Base-by-base conservation (phyloP, 2,329 filamentous ascomycete species). In the Colletotrichum echinochloae region DNA sequence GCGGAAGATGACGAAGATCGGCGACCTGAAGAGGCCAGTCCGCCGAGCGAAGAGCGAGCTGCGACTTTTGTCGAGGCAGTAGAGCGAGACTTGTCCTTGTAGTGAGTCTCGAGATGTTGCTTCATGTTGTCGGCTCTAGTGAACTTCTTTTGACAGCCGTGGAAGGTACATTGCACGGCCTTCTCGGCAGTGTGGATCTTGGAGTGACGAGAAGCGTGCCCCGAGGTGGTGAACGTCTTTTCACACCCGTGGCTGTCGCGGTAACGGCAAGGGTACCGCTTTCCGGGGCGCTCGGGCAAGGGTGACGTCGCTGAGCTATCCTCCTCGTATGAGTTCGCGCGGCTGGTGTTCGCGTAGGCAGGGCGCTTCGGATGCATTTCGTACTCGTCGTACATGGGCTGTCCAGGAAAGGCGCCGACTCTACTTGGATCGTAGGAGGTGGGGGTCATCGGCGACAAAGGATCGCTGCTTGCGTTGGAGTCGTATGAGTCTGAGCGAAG, bases 121-220 rank as follows among this genome's bases (percentile, higher is more conserved):
- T 94, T 94, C 92, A 95, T 95, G 84, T 95, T 95, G 84, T 95
- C 92, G 75, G 91, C 90, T 73, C 92, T 91, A 14, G 92, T 94
- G 75, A 95, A 95, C 76, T 92, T 92, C 82, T 94, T 94, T 79
- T 89, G 88, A 83, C 92, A 95, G 70, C 91, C 91, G 0, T 86
- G 82, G 76, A 87, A 92, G 39, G 90, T 86, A 81, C 89, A 91
- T 46, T 86, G 88, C 28, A 94, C 91, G 18, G 90, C 90, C 83
- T 95, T 95, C 81, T 94, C 92, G 59, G 91, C 91, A 1, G 91
- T 94, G 83, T 95, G 93, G 77, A 94, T 94, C 80, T 94, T 94
- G 70, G 92, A 92, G 79, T 95, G 93, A 49, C 93, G 90, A 52
- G 93, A 94, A n/a, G 93, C 92, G 76, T 95, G 93, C 52, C 93